Evolutionary conservation across 2,329 filamentous ascomycete genomes (phyloP).

Genomic region (Ambrosiella beaveri): DNA sequence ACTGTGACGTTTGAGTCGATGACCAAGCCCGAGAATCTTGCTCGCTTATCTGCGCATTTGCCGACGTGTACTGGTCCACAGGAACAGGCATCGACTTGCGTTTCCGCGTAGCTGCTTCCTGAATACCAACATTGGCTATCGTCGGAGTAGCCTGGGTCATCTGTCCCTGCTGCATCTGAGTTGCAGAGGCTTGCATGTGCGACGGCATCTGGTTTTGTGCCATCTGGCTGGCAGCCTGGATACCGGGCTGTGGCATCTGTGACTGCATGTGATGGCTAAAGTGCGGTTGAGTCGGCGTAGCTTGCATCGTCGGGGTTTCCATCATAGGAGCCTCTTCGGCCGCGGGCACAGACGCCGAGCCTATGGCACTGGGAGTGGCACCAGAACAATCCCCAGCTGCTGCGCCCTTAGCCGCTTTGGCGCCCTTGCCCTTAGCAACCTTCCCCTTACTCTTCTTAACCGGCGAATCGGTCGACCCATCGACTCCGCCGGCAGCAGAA

Average conservation of each 20-base stretch:
- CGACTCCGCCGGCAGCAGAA: slow-evolving; percentile 4
- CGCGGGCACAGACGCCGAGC: background rate
- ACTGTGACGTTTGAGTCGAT: slow-evolving; percentile 1
- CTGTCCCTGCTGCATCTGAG: slow-evolving; percentile 3
- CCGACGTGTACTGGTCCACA: slow-evolving; percentile 8
- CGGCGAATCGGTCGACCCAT: slow-evolving; percentile 1
- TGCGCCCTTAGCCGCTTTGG: slow-evolving; percentile 12
- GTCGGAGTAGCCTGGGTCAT: slow-evolving; percentile 4
- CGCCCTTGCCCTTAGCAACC: slow-evolving; percentile 12
- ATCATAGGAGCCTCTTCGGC: slow-evolving; percentile 3
- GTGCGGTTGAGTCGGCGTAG: slow-evolving; percentile 1
- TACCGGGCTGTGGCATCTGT: background rate
- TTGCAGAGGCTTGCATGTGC: too few species aligned
- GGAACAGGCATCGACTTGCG: slow-evolving; percentile 12
- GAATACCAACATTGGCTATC: slow-evolving; percentile 1
- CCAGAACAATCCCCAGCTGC: background rate
- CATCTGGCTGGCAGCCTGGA: too few species aligned
- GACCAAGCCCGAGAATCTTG: slow-evolving; percentile 4
- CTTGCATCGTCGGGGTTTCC: slow-evolving; percentile 7
- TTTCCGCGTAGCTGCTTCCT: slow-evolving; percentile 10
- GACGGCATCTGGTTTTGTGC: too few species aligned
- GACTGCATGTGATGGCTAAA: slow-evolving; percentile 6
- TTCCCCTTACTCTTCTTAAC: slow-evolving; percentile 4
- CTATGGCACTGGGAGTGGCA: background rate
- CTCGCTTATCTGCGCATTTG: slow-evolving; percentile 5